phyloP scores from a whole-genome alignment of 495 filamentous ascomycete species.

The Tuber calosporum region DNA sequence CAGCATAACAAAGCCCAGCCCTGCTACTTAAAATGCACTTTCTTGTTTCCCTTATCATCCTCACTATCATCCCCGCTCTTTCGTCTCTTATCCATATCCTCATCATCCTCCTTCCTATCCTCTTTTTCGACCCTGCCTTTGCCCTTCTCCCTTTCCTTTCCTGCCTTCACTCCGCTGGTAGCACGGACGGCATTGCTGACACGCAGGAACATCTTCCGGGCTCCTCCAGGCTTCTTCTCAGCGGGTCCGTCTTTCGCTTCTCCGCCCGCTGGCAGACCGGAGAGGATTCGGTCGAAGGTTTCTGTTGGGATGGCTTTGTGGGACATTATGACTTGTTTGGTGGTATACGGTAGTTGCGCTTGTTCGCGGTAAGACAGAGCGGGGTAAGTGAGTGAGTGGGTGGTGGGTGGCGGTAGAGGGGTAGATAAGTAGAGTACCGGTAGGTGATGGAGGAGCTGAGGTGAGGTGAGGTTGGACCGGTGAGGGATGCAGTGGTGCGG shows the following conservation, averaged over 20 bases:
- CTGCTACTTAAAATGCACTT: constrained; percentile 1
- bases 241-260: neutral
- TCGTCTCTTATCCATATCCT: neutral
- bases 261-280: neutral
- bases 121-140: neutral
- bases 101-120: neutral
- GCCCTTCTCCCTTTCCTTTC: constrained; percentile 1
- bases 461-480: neutral
- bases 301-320: neutral
- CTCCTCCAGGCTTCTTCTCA: neutral
- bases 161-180: neutral
- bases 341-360: neutral
- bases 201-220: neutral
- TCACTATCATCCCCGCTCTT: neutral
- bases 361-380: neutral
- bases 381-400: neutral
- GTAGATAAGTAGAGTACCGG: neutral
- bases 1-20: neutral
- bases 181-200: constrained; percentile 2
- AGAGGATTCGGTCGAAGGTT: constrained; percentile 2
- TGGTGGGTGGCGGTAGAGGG: neutral
- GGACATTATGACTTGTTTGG: neutral
- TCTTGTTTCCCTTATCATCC: neutral
- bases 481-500: neutral
- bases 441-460: neutral